A percentile compares a stretch with the other conserved stretches of the same genome.
Evolutionary conservation across 1,284 basidiomycete species (phyloP).

Genomic region (Naganishia liquefaciens): DNA sequence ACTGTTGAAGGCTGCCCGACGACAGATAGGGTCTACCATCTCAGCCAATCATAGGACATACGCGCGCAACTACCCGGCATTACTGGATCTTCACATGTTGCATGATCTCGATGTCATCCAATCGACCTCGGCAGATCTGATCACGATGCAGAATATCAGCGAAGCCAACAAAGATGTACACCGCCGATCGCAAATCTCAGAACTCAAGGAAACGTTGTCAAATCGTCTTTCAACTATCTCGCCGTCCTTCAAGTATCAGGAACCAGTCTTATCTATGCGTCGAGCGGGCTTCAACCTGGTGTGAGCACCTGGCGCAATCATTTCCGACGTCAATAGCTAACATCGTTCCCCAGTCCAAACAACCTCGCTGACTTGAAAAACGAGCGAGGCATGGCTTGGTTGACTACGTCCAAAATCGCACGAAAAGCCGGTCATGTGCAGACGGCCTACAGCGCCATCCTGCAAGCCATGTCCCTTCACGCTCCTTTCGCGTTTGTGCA

Average conservation of each 20-base stretch:
- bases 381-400: constrained; percentile 82
- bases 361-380: constrained; percentile 48
- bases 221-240: constrained; percentile 60
- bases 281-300: constrained; percentile 77
- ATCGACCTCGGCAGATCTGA: constrained; percentile 16
- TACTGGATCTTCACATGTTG: constrained; percentile 82
- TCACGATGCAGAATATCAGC: constrained; percentile 19
- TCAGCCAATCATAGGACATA: constrained; percentile 78
- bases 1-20: constrained; percentile 69
- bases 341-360: constrained; percentile 27
- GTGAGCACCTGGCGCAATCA: constrained; percentile 55
- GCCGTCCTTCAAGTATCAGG: constrained; percentile 88
- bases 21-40: constrained; percentile 75
- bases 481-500: constrained; percentile 85
- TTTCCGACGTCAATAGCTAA: constrained; percentile 12
- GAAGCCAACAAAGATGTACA: constrained; percentile 32
- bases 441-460: constrained; percentile 92
- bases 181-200: constrained; percentile 28
- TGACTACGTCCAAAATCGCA: constrained; percentile 90
- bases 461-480: constrained; percentile 80
- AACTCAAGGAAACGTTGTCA: constrained; percentile 40
- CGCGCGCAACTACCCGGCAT: constrained; percentile 80
- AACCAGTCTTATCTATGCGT: constrained; percentile 86
- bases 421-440: constrained; percentile 93
- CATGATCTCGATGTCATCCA: constrained; percentile 85